Percentiles rank a stretch among this genome's conserved stretches.
phyloP scores from a whole-genome alignment of 1,284 basidiomycete species.

The Ganoderma sinense region DNA sequence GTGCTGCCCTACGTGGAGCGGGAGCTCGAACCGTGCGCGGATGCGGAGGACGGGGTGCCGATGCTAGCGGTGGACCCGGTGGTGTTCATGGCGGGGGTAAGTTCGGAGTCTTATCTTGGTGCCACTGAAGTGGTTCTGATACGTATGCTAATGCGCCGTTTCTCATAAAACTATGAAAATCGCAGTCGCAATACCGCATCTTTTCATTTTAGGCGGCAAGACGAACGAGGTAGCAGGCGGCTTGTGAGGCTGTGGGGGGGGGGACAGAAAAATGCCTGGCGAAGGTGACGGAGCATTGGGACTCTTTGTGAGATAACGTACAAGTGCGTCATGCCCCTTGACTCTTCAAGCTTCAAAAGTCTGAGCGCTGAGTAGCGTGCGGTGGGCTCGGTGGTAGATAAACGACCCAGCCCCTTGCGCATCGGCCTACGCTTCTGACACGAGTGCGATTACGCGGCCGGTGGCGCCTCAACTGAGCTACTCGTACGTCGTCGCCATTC shows the following conservation, averaged over 20 bases:
- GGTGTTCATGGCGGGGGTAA: no score
- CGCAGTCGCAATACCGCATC: no score
- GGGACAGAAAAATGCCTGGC: no score
- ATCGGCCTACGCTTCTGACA: background rate
- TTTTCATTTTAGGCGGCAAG: no score
- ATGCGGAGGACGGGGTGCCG: background rate
- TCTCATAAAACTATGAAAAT: no score
- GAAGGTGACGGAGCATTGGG: background rate
- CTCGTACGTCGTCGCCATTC: background rate
- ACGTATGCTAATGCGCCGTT: no score
- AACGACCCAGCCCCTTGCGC: background rate
- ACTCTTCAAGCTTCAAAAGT: background rate
- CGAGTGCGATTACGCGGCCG: background rate
- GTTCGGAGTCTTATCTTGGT: no score
- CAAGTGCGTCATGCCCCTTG: background rate
- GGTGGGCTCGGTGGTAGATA: background rate
- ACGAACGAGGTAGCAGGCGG: no score
- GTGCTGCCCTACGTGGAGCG: slow-evolving; percentile 51
- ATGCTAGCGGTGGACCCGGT: no score
- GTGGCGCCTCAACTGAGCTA: background rate
- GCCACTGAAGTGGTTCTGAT: no score
- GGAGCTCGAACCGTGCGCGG: slow-evolving; percentile 25
- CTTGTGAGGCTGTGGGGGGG: no score
- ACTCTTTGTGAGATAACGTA: background rate
- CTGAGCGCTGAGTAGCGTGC: no score